A percentile compares a stretch with the other conserved stretches of the same genome.
Evolutionary conservation across 768 basidiomycete genomes (phyloP).

Genomic region (Obba rivulosa): DNA sequence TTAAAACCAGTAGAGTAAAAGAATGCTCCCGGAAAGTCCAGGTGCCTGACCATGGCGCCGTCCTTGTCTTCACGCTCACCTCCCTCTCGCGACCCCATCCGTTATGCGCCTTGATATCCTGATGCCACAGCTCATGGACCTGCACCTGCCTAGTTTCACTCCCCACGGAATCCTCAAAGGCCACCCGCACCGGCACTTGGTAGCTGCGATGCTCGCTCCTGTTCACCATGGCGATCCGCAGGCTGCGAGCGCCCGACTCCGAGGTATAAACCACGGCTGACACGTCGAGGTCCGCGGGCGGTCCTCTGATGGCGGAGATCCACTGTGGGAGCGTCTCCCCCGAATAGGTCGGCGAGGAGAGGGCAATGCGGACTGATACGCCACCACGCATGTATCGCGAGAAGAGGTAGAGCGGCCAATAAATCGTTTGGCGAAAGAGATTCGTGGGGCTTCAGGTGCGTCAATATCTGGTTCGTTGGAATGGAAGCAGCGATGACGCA

Average conservation of each 20-base stretch:
- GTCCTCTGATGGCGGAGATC: conserved; percentile 35
- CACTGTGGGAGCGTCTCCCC: conserved; percentile 50
- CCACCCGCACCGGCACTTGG: conserved; percentile 33
- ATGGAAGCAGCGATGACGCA: conserved; percentile 12
- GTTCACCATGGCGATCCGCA: conserved; percentile 53
- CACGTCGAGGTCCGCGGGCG: conserved; percentile 42
- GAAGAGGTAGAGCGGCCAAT: conserved; percentile 48
- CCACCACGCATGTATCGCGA: conserved; percentile 52
- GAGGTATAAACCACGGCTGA: conserved; percentile 36
- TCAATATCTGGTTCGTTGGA: conserved; percentile 22
- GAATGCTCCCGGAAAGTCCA: conserved; percentile 42
- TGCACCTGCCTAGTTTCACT: conserved; percentile 20
- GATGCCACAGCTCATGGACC: conserved; percentile 50
- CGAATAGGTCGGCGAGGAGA: conserved; percentile 31
- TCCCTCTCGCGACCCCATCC: conserved; percentile 30
- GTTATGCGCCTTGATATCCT: conserved; percentile 37
- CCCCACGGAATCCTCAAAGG: conserved; percentile 25
- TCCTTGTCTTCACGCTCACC: conserved; percentile 34
- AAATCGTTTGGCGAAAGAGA: conserved; percentile 42
- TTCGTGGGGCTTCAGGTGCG: conserved; percentile 29
- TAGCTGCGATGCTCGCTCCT: conserved; percentile 31
- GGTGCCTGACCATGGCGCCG: conserved; percentile 28
- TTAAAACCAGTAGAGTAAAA: conserved; percentile 26
- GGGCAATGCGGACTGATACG: conserved; percentile 33
- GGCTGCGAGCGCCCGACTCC: conserved; percentile 23